Percentiles rank a stretch among this genome's conserved stretches.
Evolutionary conservation across 257 asterid genomes (phyloP).

Genomic region (Gentiana dahurica): DNA sequence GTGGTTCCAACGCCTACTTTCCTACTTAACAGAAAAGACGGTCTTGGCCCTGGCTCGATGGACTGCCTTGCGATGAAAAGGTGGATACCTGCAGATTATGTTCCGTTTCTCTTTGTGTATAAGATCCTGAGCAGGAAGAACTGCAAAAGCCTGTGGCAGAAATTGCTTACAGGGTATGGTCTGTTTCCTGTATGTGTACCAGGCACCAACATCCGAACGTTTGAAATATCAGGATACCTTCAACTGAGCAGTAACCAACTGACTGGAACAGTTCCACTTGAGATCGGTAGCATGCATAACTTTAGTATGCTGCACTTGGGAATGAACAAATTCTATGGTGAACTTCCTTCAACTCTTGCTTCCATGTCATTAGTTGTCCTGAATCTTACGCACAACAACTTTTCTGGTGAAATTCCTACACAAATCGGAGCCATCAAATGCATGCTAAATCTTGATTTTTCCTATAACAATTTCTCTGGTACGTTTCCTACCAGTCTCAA

Average conservation of each 20-base stretch:
- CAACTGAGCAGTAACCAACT: slow-evolving; percentile 62
- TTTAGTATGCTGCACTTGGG: slow-evolving; percentile 80
- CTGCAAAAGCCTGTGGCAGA: slow-evolving; percentile 62
- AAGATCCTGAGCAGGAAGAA: slow-evolving; percentile 56
- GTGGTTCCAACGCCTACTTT: slow-evolving; percentile 43
- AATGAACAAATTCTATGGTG: slow-evolving; percentile 38
- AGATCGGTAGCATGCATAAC: slow-evolving; percentile 59
- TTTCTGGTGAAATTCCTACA: slow-evolving; percentile 56
- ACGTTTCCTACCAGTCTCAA: slow-evolving; percentile 48
- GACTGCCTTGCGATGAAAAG: slow-evolving; percentile 81
- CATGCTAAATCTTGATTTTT: slow-evolving; percentile 65
- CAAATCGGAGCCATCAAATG: slow-evolving; percentile 61
- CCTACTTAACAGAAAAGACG: slow-evolving; percentile 30
- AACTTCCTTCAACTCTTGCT: slow-evolving; percentile 39
- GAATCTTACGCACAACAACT: slow-evolving; percentile 41
- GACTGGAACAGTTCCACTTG: slow-evolving; percentile 57
- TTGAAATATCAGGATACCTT: slow-evolving; percentile 56
- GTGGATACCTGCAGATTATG: slow-evolving; percentile 89
- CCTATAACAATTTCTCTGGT: slow-evolving; percentile 72
- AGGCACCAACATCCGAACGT: slow-evolving; percentile 40
- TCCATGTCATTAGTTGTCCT: slow-evolving; percentile 50
- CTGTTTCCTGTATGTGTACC: slow-evolving; percentile 62
- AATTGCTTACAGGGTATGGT: slow-evolving; percentile 68
- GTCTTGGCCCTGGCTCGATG: slow-evolving; percentile 55
- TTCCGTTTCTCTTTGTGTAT: slow-evolving; percentile 72